These are phyloP conservation scores for Puccinia brachypodii DNA, from an alignment of 1,284 basidiomycete species.

Conservation along the genomic window DNA sequence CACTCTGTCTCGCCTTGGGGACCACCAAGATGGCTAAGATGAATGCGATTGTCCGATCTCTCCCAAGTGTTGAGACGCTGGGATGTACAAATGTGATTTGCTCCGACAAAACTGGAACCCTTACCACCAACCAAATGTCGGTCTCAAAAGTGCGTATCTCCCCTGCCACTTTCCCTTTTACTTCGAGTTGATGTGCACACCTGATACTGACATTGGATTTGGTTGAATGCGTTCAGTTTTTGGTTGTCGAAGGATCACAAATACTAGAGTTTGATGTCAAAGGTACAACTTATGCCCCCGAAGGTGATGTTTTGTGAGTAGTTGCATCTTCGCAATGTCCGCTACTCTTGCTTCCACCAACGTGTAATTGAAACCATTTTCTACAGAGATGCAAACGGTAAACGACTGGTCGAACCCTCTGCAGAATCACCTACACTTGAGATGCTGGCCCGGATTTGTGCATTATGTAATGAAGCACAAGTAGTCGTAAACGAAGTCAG, in stretches of 20 bases:
- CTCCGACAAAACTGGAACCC: slow-evolving; percentile 84
- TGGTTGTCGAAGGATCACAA: slow-evolving; percentile 66
- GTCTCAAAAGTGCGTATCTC: slow-evolving; percentile 69
- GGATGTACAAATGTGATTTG: slow-evolving; percentile 96
- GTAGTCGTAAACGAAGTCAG: slow-evolving; percentile 75
- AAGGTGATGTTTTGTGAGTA: slow-evolving; percentile 65
- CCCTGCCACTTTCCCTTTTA: background rate
- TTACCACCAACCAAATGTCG: slow-evolving; percentile 77
- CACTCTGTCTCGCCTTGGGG: slow-evolving; percentile 89
- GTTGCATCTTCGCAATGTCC: background rate
- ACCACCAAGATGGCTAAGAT: slow-evolving; percentile 98
- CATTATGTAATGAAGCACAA: slow-evolving; percentile 90
- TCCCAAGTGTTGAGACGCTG: slow-evolving; percentile 93
- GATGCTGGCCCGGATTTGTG: slow-evolving; percentile 75
- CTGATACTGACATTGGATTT: background rate
- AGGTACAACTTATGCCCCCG: slow-evolving; percentile 83
- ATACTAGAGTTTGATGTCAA: slow-evolving; percentile 75
- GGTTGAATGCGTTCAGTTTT: slow-evolving; percentile 63
- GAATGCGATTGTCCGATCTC: slow-evolving; percentile 90
- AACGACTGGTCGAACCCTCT: slow-evolving; percentile 36
- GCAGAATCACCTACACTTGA: slow-evolving; percentile 47
- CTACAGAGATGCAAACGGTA: slow-evolving; percentile 24
- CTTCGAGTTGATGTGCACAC: background rate
- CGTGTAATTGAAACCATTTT: background rate
- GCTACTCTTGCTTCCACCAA: background rate